Percentiles rank a stretch among this genome's conserved stretches.
Conservation (phyloP, 352 stramenopile genomes). For the Pythium apleroticum region DNA sequence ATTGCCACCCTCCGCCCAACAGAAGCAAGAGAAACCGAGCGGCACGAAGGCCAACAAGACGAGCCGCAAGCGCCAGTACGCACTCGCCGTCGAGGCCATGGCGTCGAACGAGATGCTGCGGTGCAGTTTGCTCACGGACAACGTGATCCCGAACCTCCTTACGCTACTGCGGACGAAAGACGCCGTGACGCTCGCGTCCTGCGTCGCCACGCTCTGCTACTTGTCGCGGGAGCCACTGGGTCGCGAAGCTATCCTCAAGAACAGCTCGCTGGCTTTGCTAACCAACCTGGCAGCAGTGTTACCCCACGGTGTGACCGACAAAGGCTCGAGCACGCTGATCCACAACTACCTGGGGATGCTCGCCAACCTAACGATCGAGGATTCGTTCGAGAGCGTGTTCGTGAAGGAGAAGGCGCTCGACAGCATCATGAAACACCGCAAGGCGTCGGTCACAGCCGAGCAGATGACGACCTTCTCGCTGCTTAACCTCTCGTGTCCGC, state of each 20-base stretch:
- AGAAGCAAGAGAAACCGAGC: constrained; percentile 1
- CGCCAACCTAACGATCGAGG: constrained; percentile 77
- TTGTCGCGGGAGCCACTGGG: constrained; percentile 27
- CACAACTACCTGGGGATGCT: constrained; percentile 53
- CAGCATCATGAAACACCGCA: constrained; percentile 53
- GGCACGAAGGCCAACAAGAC: constrained; percentile 30
- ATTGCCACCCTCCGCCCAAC: neutral
- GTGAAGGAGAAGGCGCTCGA: constrained; percentile 78
- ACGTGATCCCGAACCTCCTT: constrained; percentile 61
- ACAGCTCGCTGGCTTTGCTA: constrained; percentile 50
- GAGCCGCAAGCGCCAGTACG: constrained; percentile 64
- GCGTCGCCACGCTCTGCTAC: constrained; percentile 59
- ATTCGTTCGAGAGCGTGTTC: constrained; percentile 58
- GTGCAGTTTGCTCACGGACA: constrained; percentile 51
- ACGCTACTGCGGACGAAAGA: constrained; percentile 66
- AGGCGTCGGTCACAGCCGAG: constrained; percentile 36
- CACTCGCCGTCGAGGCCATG: constrained; percentile 65
- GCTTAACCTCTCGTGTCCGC: constrained; percentile 67
- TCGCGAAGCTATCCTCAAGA: constrained; percentile 49
- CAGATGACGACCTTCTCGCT: constrained; percentile 49
- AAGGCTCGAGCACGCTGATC: constrained; percentile 25
- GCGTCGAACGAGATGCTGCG: constrained; percentile 53
- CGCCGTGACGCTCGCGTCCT: constrained; percentile 43
- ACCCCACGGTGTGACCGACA: constrained; percentile 5
- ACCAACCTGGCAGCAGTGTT: constrained; percentile 27